Evolutionary conservation across 2,329 filamentous ascomycete genomes (phyloP).

Genomic region (Drechslerella dactyloides): DNA sequence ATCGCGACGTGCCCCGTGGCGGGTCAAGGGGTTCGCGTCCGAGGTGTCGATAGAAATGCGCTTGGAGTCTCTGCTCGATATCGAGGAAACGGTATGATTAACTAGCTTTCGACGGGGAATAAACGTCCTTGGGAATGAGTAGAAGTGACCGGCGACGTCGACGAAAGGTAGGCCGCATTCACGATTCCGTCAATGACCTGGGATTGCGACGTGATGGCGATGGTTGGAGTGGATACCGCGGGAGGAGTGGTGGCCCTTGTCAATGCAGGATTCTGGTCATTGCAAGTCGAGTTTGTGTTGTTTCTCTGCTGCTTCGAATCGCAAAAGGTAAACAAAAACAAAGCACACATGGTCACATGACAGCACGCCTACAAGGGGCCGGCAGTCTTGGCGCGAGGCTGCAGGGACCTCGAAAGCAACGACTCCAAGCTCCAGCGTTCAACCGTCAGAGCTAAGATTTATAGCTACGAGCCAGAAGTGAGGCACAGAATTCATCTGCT

Average conservation of each 20-base stretch:
- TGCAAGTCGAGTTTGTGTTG: conserved; percentile 31
- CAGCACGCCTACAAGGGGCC: background rate
- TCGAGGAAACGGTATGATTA: conserved; percentile 8
- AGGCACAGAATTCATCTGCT: no score
- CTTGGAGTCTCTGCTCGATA: background rate
- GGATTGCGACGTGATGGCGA: conserved; percentile 10
- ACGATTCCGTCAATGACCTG: conserved; percentile 2
- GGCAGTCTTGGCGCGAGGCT: conserved; percentile 4
- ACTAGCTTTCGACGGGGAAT: background rate
- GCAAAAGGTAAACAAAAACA: conserved; percentile 51
- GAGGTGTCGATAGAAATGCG: conserved; percentile 9
- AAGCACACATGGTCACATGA: conserved; percentile 29
- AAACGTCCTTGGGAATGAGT: background rate
- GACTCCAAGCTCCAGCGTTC: conserved; percentile 1
- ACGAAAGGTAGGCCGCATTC: conserved; percentile 15
- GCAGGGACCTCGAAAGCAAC: conserved; percentile 13
- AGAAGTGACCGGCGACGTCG: background rate
- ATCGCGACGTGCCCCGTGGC: conserved; percentile 26
- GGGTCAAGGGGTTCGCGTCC: conserved; percentile 29
- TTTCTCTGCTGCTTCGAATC: conserved; percentile 9
- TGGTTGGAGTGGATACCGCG: conserved; percentile 16
- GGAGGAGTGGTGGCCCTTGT: background rate
- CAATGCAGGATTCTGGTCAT: conserved; percentile 19
- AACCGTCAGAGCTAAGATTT: no score
- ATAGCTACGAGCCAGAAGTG: no score